Conservation (phyloP, 352 stramenopile species). For the Globisporangium paroecandrum region DNA sequence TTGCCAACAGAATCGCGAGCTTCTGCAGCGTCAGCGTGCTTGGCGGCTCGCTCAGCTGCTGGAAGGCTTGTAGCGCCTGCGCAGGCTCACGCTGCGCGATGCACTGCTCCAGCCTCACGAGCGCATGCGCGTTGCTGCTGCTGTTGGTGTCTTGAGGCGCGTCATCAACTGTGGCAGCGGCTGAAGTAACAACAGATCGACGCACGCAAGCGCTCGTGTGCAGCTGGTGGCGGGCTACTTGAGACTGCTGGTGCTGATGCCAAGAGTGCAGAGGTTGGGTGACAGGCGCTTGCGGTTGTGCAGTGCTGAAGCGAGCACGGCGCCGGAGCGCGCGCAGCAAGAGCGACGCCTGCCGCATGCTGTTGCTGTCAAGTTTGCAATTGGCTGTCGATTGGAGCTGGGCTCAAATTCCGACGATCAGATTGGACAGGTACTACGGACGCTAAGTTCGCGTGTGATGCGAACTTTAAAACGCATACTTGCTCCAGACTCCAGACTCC, state of each 20-base stretch:
- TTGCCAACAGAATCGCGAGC: constrained; percentile 45
- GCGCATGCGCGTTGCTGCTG: neutral
- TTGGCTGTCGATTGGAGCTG: neutral
- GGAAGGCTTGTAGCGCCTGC: constrained; percentile 34
- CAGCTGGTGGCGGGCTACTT: neutral
- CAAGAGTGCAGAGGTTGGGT: neutral
- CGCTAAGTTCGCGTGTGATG: too few relatives aligned
- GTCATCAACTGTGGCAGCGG: neutral
- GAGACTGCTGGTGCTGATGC: neutral
- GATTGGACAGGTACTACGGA: too few relatives aligned
- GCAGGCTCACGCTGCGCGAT: constrained; percentile 30
- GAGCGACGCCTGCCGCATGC: constrained; percentile 2
- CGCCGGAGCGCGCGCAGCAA: constrained; percentile 5
- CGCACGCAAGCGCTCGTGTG: neutral
- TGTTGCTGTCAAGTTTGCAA: neutral
- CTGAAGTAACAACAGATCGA: neutral
- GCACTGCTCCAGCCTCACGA: constrained; percentile 33
- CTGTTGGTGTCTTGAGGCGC: neutral
- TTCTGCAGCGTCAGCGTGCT: constrained; percentile 34
- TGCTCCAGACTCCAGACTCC: too few relatives aligned
- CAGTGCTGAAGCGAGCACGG: neutral
- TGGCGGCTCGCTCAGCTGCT: constrained; percentile 35
- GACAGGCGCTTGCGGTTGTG: neutral
- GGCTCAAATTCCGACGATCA: neutral
- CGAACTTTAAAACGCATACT: too few relatives aligned